Base-by-base conservation (phyloP, 495 filamentous ascomycete species). In the Penicillium goetzii region DNA sequence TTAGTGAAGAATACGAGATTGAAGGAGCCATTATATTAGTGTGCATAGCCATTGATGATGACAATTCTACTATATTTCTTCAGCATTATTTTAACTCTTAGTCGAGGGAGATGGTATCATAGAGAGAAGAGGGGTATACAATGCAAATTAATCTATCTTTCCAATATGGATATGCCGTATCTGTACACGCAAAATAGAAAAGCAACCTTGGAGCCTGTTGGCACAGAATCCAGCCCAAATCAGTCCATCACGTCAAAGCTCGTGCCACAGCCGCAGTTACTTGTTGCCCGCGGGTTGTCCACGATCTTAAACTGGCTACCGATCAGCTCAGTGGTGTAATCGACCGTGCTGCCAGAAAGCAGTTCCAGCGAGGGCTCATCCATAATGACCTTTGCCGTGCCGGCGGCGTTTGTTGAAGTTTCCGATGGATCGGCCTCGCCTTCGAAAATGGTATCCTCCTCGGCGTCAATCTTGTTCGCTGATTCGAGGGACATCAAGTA, bases 251-350 rank as follows among this genome's bases (percentile, higher is more conserved):
- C 92, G 81, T 99, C 95, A 78, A 99, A 99, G 73, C 95, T 98
- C 19, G 95, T 97, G 25, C 95, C 95, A 80, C 96, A 99, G 0
- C 95, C 95, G 83, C 95, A 99, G 74, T 91, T 97, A 78, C 93
- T 97, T 43, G 87, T 91, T 11, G 96, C 95, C 30, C 86, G 75
- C 0, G 96, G 95, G 70, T 97, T 98, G 69, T 93, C 92, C 56
- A 93, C 89, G 71, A 97, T 92, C 83, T 93, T 96, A 76, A 99
- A 99, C 79, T 98, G 93, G 64, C 92, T 97, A 34, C 96, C 95
- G 76, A 99, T 99, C 75, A 99, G 75, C 81, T 98, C 95, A 83
- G 91, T 95, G 0, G 92, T 96, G 77, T 91, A 99, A 70, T 98
- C 96, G 19, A 99, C 86, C 74, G 90, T 96, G 73, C 92, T 97